Evolutionary conservation across 306 rosid genomes (phyloP).

Genomic region (Fragaria vesca): DNA sequence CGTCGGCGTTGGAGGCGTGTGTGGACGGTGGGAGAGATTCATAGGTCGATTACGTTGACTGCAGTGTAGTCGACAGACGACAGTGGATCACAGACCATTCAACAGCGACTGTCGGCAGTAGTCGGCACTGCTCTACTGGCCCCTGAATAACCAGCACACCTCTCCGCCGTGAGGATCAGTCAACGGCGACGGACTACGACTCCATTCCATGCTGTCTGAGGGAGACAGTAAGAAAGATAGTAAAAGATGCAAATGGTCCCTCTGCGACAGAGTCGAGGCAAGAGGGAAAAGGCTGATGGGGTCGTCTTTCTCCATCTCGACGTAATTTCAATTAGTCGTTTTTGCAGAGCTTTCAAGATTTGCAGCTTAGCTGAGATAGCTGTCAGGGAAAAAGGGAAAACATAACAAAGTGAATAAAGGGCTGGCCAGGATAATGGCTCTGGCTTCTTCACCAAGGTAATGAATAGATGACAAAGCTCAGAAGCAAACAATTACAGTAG

Average conservation of each 20-base stretch:
- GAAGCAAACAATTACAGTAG: not conserved
- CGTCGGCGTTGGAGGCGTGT: conserved; percentile 12
- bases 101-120: conserved; percentile 32
- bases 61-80: not conserved
- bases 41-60: not conserved
- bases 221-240: not conserved
- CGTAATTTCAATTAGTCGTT: not conserved
- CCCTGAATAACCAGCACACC: conserved; percentile 23
- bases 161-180: not conserved
- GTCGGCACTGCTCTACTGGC: conserved; percentile 28
- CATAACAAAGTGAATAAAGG: not conserved
- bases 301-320: not conserved
- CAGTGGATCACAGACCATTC: not conserved
- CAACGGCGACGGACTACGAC: not conserved
- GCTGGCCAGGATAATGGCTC: not conserved
- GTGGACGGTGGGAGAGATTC: conserved; percentile 26
- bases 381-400: not conserved
- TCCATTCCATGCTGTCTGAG: not conserved
- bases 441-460: conserved; percentile 2
- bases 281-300: not conserved
- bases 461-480: not conserved
- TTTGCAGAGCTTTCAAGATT: not conserved
- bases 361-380: not conserved
- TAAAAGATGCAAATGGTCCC: not conserved
- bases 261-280: not conserved